phyloP scores from a whole-genome alignment of 1,139 yeast species.

The Candida sp. region DNA sequence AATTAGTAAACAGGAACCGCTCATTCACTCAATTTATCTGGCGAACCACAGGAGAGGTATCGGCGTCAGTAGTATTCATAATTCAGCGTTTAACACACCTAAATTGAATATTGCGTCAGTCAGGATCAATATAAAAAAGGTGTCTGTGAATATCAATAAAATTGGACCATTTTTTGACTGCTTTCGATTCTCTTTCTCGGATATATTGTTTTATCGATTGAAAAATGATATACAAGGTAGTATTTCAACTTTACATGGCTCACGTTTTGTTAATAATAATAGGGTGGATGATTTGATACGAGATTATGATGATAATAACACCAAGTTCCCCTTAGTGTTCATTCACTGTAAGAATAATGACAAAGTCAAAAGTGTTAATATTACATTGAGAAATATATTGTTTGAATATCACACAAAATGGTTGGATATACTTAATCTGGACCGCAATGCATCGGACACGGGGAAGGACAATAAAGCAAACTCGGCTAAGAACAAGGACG shows the following conservation, averaged over 20 bases:
- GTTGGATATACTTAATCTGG: slow-evolving; percentile 32
- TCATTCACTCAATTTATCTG: background rate
- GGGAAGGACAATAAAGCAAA: slow-evolving; percentile 2
- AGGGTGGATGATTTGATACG: background rate
- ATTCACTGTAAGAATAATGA: slow-evolving; percentile 18
- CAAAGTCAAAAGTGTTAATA: slow-evolving; percentile 20
- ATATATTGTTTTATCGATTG: slow-evolving; percentile 26
- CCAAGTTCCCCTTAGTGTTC: slow-evolving; percentile 19
- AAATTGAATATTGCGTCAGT: slow-evolving; percentile 14
- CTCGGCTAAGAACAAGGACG: background rate
- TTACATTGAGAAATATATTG: slow-evolving; percentile 41
- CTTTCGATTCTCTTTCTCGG: slow-evolving; percentile 20
- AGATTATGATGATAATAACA: slow-evolving; percentile 2
- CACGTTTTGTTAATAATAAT: background rate
- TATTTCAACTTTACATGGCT: slow-evolving; percentile 7
- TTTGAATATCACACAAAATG: slow-evolving; percentile 57
- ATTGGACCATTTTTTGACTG: slow-evolving; percentile 46
- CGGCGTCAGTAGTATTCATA: background rate
- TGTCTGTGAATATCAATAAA: slow-evolving; percentile 21
- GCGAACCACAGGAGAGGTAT: background rate
- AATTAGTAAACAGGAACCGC: background rate
- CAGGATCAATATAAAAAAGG: slow-evolving; percentile 18
- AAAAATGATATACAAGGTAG: slow-evolving; percentile 32
- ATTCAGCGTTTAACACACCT: background rate
- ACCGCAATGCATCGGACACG: slow-evolving; percentile 3